A percentile compares a stretch with the other conserved stretches of the same genome.
Evolutionary conservation across 108 stramenopile genomes (phyloP).

Genomic region (Nitzschia sp.): DNA sequence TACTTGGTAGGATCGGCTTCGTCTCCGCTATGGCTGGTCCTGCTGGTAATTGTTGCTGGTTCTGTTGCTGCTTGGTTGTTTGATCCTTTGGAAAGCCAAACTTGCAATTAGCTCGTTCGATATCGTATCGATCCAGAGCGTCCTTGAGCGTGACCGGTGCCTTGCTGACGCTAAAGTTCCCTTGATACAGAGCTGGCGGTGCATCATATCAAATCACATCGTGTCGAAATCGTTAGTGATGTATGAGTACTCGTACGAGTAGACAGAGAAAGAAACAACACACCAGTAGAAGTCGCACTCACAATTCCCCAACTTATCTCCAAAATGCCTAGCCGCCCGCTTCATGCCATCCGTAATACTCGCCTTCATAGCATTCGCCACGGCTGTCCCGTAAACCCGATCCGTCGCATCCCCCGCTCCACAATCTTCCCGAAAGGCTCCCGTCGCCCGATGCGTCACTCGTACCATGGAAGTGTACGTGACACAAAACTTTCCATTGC

Average conservation of each 20-base stretch:
- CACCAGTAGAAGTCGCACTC: no score
- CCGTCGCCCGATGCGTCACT: slow-evolving; percentile 59
- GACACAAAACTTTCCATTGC: slow-evolving; percentile 41
- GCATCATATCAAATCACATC: no score
- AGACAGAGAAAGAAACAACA: no score
- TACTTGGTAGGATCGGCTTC: neutral
- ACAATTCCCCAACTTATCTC: slow-evolving; percentile 42
- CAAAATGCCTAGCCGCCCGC: slow-evolving; percentile 83
- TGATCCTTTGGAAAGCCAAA: slow-evolving; percentile 23
- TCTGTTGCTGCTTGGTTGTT: no score
- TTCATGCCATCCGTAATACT: slow-evolving; percentile 87
- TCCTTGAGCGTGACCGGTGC: slow-evolving; percentile 67
- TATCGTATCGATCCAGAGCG: slow-evolving; percentile 67
- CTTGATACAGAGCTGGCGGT: slow-evolving; percentile 65
- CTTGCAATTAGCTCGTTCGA: slow-evolving; percentile 65
- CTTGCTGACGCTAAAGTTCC: slow-evolving; percentile 62
- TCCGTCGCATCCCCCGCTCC: slow-evolving; percentile 81
- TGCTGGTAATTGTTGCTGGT: no score
- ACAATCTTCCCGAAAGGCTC: slow-evolving; percentile 77
- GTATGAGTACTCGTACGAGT: no score
- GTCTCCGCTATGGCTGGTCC: neutral
- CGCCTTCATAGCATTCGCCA: slow-evolving; percentile 75
- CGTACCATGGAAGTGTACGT: slow-evolving; percentile 71
- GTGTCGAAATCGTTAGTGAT: no score
- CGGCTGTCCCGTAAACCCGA: slow-evolving; percentile 61